Percentiles rank a stretch among this genome's conserved stretches.
These are phyloP conservation scores for Boletus subcaerulescens DNA, from an alignment of 768 basidiomycete species.

Conservation along the genomic window DNA sequence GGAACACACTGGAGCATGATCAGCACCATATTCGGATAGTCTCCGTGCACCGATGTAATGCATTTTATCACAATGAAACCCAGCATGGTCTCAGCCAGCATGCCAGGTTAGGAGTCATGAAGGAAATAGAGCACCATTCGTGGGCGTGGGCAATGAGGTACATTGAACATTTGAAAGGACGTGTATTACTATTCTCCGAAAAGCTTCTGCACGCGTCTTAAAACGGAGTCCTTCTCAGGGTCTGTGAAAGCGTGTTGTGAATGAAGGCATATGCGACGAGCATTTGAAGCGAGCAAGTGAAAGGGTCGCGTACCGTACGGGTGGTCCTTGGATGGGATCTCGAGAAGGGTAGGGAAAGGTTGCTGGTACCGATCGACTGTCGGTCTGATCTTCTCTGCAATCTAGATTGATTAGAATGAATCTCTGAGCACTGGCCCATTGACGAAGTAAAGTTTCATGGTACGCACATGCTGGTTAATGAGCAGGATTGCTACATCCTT, in stretches of 20 bases:
- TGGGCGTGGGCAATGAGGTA: slow-evolving; percentile 10
- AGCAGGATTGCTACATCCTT: slow-evolving; percentile 94
- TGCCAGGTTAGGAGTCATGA: slow-evolving; percentile 8
- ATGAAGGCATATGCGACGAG: slow-evolving; percentile 6
- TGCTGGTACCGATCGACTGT: slow-evolving; percentile 94
- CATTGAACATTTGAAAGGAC: slow-evolving; percentile 11
- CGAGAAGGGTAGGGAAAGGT: slow-evolving; percentile 93
- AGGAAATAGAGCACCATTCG: slow-evolving; percentile 6
- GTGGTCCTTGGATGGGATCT: slow-evolving; percentile 98
- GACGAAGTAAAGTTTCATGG: neutral
- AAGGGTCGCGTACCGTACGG: slow-evolving; percentile 76
- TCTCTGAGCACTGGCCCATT: slow-evolving; percentile 6
- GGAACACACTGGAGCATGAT: slow-evolving; percentile 9
- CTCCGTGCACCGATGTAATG: slow-evolving; percentile 21
- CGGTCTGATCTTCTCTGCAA: slow-evolving; percentile 96
- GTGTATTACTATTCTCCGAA: slow-evolving; percentile 71
- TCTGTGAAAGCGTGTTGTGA: slow-evolving; percentile 48
- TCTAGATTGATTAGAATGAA: slow-evolving; percentile 42
- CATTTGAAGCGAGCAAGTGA: neutral
- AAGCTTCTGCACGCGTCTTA: slow-evolving; percentile 95
- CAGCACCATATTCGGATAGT: slow-evolving; percentile 13
- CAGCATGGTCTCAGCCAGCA: slow-evolving; percentile 21
- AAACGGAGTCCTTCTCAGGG: slow-evolving; percentile 91
- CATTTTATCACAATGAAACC: slow-evolving; percentile 23
- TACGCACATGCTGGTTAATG: slow-evolving; percentile 94